Conservation (phyloP, 352 stramenopile species). For the Globisporangium okanoganense region DNA sequence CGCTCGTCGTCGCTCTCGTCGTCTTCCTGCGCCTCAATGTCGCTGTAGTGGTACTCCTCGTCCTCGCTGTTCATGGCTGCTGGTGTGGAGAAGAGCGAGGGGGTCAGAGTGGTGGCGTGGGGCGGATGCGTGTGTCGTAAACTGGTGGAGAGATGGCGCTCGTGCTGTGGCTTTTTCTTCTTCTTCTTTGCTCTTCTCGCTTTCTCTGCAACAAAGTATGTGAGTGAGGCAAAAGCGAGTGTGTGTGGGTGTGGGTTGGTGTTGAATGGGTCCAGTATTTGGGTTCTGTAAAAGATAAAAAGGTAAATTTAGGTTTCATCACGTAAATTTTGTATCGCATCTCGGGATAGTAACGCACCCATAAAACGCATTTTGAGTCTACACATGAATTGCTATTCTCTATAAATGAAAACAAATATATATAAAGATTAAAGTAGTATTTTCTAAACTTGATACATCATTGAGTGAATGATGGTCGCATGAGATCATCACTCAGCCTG, state of each 20-base stretch:
- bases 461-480: too few species aligned
- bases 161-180: not conserved
- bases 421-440: too few species aligned
- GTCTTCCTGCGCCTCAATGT: slow-evolving; percentile 60
- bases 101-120: not conserved
- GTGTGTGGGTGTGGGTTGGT: not conserved
- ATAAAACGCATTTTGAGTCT: too few species aligned
- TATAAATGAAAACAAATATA: too few species aligned
- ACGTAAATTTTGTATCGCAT: too few species aligned
- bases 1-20: slow-evolving; percentile 25
- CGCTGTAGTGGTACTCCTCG: slow-evolving; percentile 82
- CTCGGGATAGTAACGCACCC: too few species aligned
- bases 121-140: not conserved
- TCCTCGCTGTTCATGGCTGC: slow-evolving; percentile 29
- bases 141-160: not conserved
- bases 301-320: too few species aligned
- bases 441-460: too few species aligned
- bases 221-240: not conserved
- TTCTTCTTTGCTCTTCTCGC: slow-evolving; percentile 4
- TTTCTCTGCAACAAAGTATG: not conserved
- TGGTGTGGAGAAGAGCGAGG: not conserved
- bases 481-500: too few species aligned
- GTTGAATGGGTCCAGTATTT: too few species aligned
- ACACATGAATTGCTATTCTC: too few species aligned
- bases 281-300: too few species aligned